Conservation (phyloP, 164 flowering plant species). For the Warburgia ugandensis region DNA sequence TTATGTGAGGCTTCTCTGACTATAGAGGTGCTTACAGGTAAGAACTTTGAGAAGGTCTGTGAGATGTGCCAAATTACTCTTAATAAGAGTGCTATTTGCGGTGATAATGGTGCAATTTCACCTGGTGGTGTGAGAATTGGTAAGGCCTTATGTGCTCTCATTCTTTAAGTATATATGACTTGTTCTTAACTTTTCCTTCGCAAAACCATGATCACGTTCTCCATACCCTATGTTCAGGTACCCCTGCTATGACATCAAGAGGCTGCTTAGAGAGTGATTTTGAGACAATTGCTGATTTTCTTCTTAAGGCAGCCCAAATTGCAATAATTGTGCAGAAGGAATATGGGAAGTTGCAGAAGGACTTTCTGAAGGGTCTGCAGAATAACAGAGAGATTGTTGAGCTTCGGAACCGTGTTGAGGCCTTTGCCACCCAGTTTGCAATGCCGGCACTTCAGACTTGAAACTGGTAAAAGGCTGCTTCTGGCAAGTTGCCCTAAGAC, state of each 20-base stretch:
- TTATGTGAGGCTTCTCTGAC: background rate
- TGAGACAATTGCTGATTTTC: slow-evolving; percentile 79
- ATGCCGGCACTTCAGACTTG: slow-evolving; percentile 68
- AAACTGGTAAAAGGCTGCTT: slow-evolving; percentile 9
- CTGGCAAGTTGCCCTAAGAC: no score
- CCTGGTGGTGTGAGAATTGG: slow-evolving; percentile 92
- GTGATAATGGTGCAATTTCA: slow-evolving; percentile 66
- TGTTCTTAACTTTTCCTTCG: background rate
- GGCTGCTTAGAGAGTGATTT: slow-evolving; percentile 86
- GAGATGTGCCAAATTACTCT: slow-evolving; percentile 76
- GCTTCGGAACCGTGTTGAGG: slow-evolving; percentile 56
- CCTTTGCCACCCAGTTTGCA: slow-evolving; percentile 69
- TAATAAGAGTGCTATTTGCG: slow-evolving; percentile 72
- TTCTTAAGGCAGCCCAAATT: slow-evolving; percentile 64
- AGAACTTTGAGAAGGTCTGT: slow-evolving; percentile 72
- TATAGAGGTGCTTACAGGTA: slow-evolving; percentile 31
- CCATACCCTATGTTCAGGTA: no score
- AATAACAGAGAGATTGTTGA: slow-evolving; percentile 62
- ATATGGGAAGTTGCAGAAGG: slow-evolving; percentile 54
- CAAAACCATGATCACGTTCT: no score
- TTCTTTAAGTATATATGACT: background rate
- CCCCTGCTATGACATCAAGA: slow-evolving; percentile 94
- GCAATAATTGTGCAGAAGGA: slow-evolving; percentile 54
- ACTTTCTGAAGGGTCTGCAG: slow-evolving; percentile 55
- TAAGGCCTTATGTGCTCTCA: slow-evolving; percentile 20